phyloP scores from a whole-genome alignment of 208 protist species.

The Leishmania mexicana region DNA sequence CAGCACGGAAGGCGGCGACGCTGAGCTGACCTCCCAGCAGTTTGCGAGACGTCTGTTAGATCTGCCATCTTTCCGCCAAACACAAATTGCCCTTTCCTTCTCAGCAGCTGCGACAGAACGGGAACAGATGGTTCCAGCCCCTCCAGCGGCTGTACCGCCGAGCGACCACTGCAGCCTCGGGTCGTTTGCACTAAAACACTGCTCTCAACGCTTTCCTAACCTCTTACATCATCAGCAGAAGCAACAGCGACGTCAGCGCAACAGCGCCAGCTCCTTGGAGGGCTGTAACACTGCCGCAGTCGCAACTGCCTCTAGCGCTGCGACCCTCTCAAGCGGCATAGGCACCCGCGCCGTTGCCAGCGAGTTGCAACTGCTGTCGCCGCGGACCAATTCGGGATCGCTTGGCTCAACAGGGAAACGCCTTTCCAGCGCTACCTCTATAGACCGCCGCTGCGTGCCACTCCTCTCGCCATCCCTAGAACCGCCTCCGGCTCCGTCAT shows the following conservation, averaged over 20 bases:
- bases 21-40: background rate
- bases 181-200: background rate
- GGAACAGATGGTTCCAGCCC: background rate
- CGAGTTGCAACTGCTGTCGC: background rate
- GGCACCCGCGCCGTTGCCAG: background rate
- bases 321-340: background rate
- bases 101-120: background rate
- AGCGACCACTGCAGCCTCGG: background rate
- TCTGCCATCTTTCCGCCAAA: background rate
- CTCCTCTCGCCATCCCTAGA: background rate
- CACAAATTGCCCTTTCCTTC: background rate
- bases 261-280: background rate
- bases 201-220: background rate
- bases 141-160: background rate
- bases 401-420: background rate
- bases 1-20: background rate
- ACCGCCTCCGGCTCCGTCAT: background rate
- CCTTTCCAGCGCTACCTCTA: background rate
- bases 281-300: background rate
- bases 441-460: background rate
- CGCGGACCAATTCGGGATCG: too few species aligned
- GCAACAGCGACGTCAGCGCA: conserved; percentile 1
- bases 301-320: background rate
- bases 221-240: background rate
- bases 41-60: background rate